phyloP scores from a whole-genome alignment of 352 stramenopile genomes.

The Globisporangium yorkense region DNA sequence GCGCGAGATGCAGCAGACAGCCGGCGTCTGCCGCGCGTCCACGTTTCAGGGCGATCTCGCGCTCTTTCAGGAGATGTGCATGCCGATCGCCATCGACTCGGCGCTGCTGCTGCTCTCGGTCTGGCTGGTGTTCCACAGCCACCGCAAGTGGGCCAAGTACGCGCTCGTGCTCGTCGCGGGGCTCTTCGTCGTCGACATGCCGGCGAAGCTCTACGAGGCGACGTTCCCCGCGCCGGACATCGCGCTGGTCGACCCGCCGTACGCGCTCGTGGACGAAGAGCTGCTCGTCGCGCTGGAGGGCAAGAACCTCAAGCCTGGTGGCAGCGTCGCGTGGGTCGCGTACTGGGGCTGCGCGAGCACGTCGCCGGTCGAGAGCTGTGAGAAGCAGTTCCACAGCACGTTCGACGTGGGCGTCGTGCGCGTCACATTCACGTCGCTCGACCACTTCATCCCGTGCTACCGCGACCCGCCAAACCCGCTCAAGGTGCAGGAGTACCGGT shows the following conservation, averaged over 20 bases:
- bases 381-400: conserved; percentile 60
- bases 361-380: conserved; percentile 45
- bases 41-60: conserved; percentile 36
- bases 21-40: conserved; percentile 32
- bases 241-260: conserved; percentile 49
- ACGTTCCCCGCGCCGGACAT: conserved; percentile 60
- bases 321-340: conserved; percentile 67
- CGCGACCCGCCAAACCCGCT: conserved; percentile 68
- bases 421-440: conserved; percentile 63
- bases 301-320: conserved; percentile 70
- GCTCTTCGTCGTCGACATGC: conserved; percentile 42
- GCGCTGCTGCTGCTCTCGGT: conserved; percentile 31
- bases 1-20: conserved; percentile 26
- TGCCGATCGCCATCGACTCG: conserved; percentile 42
- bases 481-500: conserved; percentile 63
- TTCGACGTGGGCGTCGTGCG: conserved; percentile 62
- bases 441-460: conserved; percentile 87
- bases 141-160: conserved; percentile 49
- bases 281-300: conserved; percentile 51
- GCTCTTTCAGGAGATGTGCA: conserved; percentile 53
- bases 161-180: conserved; percentile 35
- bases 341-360: conserved; percentile 77
- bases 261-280: conserved; percentile 70
- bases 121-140: conserved; percentile 44
- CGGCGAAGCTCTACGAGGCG: conserved; percentile 36